A percentile compares a stretch with the other conserved stretches of the same genome.
phyloP scores from a whole-genome alignment of 2,329 filamentous ascomycete genomes.

The Emericellopsis atlantica region DNA sequence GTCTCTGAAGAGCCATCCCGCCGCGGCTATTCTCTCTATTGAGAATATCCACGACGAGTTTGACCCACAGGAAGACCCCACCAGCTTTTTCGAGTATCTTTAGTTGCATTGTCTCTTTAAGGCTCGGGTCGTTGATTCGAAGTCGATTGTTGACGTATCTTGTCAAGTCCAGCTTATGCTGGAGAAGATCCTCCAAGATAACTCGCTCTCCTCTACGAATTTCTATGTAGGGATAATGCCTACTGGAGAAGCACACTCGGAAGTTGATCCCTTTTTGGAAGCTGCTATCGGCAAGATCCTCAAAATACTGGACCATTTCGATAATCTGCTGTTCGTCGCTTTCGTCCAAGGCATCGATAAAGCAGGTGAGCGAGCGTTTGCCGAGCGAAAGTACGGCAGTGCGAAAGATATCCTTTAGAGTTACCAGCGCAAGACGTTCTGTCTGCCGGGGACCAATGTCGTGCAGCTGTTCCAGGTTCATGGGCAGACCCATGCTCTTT shows the following conservation, averaged over 20 bases:
- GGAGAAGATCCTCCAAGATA: not conserved
- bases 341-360: slow-evolving; percentile 32
- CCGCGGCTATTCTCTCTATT: slow-evolving; percentile 19
- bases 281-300: slow-evolving; percentile 19
- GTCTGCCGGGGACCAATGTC: not conserved
- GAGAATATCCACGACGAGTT: slow-evolving; percentile 25
- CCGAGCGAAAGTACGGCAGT: slow-evolving; percentile 2
- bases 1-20: slow-evolving; percentile 9
- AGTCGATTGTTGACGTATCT: not conserved
- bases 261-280: slow-evolving; percentile 9
- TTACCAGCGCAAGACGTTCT: not conserved
- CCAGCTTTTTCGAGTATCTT: slow-evolving; percentile 16
- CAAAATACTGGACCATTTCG: slow-evolving; percentile 29
- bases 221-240: not conserved
- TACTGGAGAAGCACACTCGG: slow-evolving; percentile 26
- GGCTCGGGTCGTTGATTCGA: not conserved
- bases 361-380: slow-evolving; percentile 2
- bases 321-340: slow-evolving; percentile 27
- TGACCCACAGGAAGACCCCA: slow-evolving; percentile 30
- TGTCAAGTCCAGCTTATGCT: not conserved
- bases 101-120: not conserved
- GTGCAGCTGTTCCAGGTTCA: slow-evolving; percentile 9
- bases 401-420: not conserved
- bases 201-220: not conserved
- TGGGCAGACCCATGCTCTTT: slow-evolving; percentile 18